These are phyloP conservation scores for Parafenestella ontariensis DNA, from an alignment of 2,329 filamentous ascomycete genomes.

Conservation along the genomic window DNA sequence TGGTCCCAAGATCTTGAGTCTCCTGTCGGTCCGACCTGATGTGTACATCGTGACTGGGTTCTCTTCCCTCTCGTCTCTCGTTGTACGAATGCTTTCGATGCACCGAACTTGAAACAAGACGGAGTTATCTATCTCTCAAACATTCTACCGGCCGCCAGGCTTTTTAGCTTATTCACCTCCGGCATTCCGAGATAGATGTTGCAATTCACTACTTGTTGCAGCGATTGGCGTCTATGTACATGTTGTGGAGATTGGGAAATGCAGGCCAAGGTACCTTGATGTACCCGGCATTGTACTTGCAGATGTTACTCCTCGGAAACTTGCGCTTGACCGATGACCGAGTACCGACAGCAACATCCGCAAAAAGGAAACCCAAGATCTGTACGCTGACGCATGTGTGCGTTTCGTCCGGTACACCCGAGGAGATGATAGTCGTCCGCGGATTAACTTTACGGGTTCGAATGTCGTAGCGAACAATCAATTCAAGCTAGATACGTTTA, in stretches of 20 bases:
- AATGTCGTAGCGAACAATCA: background rate
- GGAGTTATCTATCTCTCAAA: background rate
- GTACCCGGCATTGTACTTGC: background rate
- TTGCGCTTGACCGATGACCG: conserved; percentile 1
- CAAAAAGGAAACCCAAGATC: background rate
- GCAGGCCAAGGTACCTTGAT: background rate
- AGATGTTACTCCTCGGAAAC: background rate
- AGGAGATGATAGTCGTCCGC: background rate
- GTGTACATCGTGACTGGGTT: background rate
- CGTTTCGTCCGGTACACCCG: background rate
- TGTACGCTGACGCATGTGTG: conserved; percentile 9
- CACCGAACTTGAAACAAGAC: conserved; percentile 2
- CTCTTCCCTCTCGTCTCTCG: background rate
- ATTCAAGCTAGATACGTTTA: background rate
- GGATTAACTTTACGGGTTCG: background rate
- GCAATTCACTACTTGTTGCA: background rate
- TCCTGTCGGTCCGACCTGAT: background rate
- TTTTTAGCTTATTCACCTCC: conserved; percentile 15
- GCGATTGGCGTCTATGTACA: too few relatives aligned
- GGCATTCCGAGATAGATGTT: conserved; percentile 13
- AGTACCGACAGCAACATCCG: conserved; percentile 2
- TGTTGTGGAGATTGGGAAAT: background rate
- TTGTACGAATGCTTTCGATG: background rate
- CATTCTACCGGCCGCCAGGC: conserved; percentile 12
- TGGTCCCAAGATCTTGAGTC: background rate